Percentiles rank a stretch among this genome's conserved stretches.
Conservation (phyloP, 2,329 filamentous ascomycete species). For the Diplodia mutila region DNA sequence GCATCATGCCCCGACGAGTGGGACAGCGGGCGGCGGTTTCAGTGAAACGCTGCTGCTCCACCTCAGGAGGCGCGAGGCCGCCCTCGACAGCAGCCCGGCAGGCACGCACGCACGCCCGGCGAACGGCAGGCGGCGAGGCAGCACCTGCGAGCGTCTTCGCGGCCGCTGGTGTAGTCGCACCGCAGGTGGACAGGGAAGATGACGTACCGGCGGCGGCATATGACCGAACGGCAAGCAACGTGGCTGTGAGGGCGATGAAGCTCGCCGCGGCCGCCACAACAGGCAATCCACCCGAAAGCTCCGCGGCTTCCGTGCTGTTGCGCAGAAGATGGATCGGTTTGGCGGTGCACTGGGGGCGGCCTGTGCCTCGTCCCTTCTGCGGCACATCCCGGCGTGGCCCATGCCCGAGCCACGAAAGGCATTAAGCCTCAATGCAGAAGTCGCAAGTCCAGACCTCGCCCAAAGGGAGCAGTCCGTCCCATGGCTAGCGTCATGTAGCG, state of each 20-base stretch:
- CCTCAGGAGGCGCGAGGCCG: constrained; percentile 17
- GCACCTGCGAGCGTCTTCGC: not conserved
- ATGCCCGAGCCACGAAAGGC: not conserved
- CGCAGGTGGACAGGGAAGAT: constrained; percentile 20
- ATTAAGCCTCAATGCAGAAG: constrained; percentile 14
- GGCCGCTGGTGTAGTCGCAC: not conserved
- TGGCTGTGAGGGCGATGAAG: constrained; percentile 23
- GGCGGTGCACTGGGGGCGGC: not conserved
- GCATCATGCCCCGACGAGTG: constrained; percentile 12
- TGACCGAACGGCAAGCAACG: constrained; percentile 20
- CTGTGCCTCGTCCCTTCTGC: not conserved
- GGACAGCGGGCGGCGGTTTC: constrained; percentile 20
- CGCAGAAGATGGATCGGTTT: constrained; percentile 22
- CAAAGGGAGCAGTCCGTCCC: not conserved
- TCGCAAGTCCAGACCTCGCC: not conserved
- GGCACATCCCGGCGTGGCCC: constrained; percentile 13
- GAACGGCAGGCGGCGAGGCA: not conserved
- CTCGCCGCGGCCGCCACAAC: not conserved
- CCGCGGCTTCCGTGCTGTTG: constrained; percentile 18
- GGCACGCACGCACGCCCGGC: not conserved
- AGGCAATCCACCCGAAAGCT: constrained; percentile 17
- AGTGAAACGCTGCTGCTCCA: constrained; percentile 19
- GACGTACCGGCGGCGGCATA: constrained; percentile 24
- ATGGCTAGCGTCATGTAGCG: not conserved
- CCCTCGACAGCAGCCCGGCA: not conserved